Base-by-base conservation (phyloP, 345 rosid genomes). In the Populus alba region DNA sequence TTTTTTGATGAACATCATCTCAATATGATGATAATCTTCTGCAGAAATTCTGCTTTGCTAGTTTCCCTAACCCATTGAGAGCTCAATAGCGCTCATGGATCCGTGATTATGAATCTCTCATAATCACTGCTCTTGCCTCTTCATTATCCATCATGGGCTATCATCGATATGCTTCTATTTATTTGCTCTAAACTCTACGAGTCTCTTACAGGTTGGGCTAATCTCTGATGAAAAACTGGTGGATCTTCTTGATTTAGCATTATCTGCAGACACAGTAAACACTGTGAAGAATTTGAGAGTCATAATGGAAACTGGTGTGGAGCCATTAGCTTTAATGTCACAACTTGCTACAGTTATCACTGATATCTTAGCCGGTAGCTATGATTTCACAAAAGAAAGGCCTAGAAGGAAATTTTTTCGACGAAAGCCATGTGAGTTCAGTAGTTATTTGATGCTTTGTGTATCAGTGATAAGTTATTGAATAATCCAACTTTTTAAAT, bases 271-370 rank as follows among this genome's bases (percentile, higher is more conserved):
- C 85, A 92, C 99, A 1, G 94, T 94, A 39, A 96, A 96, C 87
- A 96, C 99, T 1, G 98, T 96, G 69, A 97, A 94, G 97, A 91
- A 85, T 71, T 82, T 97, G 83, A 89, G 99, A 77, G 82, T 79
- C 79, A 89, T 97, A 86, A 92, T 97, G 98, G 99, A 97, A 86
- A 88, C 93, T 8, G 92, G 98, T 5, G 92, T 92, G 57, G 99
- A 97, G 82, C 98, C 99, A 49, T 83, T 97, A 79, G 97, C 96
- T 74, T 83, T 94, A 86, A 97, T 97, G 99, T 92, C 98, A 27
- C 99, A 97, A 82, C 98, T 97, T 9, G 99, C 99, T 81, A 92
- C 99, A 1, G 90, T 94, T 53, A 91, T 97, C 83, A 94, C 99
- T 6, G 99, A 97, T 84, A 88, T 97, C 70, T 90, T 97, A 74